Evolutionary conservation across 163 green algal species (phyloP).

Genomic region (Chlamydomonas reinhardtii): DNA sequence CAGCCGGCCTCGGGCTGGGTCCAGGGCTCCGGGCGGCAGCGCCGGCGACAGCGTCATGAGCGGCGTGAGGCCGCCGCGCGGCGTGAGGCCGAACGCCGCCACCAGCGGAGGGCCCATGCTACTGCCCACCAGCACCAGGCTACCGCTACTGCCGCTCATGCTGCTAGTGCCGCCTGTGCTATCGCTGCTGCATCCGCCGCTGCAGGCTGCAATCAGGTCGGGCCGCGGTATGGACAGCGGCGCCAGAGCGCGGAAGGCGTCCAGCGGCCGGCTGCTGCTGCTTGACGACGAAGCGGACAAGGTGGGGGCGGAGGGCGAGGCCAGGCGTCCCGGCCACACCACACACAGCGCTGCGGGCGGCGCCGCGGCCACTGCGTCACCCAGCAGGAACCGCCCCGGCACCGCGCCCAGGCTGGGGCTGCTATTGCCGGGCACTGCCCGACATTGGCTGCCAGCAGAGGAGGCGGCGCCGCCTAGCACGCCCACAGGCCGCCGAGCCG

Average conservation of each 20-base stretch:
- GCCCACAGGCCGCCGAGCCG: background rate
- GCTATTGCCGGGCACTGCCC: background rate
- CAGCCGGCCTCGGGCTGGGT: background rate
- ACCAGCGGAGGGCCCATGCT: constrained; percentile 29
- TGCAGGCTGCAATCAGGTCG: constrained; percentile 13
- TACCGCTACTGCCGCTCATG: background rate
- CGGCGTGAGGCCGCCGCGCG: background rate
- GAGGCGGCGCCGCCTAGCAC: too few relatives aligned
- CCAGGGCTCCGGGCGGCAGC: background rate
- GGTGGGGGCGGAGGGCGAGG: background rate
- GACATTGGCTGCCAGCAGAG: background rate
- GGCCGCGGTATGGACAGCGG: constrained; percentile 7
- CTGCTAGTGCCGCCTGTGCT: background rate
- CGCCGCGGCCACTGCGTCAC: background rate
- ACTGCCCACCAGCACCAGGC: constrained; percentile 21
- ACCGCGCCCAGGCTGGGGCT: background rate
- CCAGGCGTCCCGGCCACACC: constrained; percentile 25
- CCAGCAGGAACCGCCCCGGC: background rate
- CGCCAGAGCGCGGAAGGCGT: background rate
- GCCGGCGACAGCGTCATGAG: background rate
- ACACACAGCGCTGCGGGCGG: constrained; percentile 22
- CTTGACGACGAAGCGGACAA: too few relatives aligned
- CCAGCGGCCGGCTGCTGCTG: background rate
- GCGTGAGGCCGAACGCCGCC: background rate
- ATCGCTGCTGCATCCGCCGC: background rate